Percentiles rank a stretch among this genome's conserved stretches.
These are phyloP conservation scores for Calocera viscosa DNA, from an alignment of 768 basidiomycete species.

Conservation along the genomic window DNA sequence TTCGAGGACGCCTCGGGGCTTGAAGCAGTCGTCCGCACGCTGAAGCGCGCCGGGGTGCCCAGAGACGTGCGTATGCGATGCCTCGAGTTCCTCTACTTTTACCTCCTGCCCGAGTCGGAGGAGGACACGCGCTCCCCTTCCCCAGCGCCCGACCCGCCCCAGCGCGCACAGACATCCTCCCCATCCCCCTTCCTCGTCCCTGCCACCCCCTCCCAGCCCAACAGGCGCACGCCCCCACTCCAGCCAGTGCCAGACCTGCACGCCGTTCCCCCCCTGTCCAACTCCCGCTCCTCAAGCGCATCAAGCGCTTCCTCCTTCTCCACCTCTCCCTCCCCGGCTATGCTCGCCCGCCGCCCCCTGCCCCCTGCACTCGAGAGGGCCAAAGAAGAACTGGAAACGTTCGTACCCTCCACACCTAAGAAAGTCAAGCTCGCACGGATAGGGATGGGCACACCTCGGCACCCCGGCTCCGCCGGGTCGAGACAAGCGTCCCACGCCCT, in stretches of 20 bases:
- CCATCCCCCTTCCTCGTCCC: neutral
- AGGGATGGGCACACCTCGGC: conserved; percentile 21
- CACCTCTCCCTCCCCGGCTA: conserved; percentile 13
- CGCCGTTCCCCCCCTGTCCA: conserved; percentile 5
- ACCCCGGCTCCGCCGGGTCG: conserved; percentile 8
- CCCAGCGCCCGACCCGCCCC: too few relatives aligned
- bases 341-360: neutral
- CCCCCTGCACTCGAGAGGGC: neutral
- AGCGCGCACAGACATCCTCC: too few relatives aligned
- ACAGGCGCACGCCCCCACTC: conserved; percentile 7
- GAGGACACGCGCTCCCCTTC: neutral
- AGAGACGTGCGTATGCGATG: conserved; percentile 95
- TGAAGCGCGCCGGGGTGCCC: conserved; percentile 77
- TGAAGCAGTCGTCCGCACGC: conserved; percentile 69
- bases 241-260: neutral
- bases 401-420: conserved; percentile 57
- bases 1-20: conserved; percentile 72
- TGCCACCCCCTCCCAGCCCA: neutral
- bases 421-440: conserved; percentile 33
- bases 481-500: neutral
- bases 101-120: conserved; percentile 70
- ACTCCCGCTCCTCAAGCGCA: conserved; percentile 8
- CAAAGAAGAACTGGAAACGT: conserved; percentile 21
- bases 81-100: conserved; percentile 89
- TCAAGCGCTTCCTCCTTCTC: conserved; percentile 15